These are phyloP conservation scores for Dionaea muscipula DNA, from an alignment of 179 eudicot species.

Conservation along the genomic window DNA sequence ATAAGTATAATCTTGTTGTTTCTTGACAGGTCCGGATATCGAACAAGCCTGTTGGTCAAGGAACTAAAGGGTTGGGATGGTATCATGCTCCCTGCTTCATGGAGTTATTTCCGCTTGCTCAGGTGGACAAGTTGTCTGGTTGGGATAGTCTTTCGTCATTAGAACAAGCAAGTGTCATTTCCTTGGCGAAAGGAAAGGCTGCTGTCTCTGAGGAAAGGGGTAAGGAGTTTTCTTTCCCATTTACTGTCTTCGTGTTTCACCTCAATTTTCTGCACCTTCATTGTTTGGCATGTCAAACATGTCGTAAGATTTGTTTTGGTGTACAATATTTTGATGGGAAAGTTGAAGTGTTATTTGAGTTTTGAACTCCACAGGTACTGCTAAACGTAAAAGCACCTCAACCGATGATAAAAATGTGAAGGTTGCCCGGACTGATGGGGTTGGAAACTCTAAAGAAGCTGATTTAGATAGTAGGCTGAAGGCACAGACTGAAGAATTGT, in stretches of 20 bases:
- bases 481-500: slow-evolving; percentile 62
- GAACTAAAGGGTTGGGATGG: slow-evolving; percentile 66
- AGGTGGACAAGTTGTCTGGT: slow-evolving; percentile 53
- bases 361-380: slow-evolving; percentile 29
- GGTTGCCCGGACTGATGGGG: slow-evolving; percentile 36
- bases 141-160: slow-evolving; percentile 56
- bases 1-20: neutral
- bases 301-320: slow-evolving; percentile 18
- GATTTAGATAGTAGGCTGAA: slow-evolving; percentile 49
- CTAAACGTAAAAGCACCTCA: slow-evolving; percentile 50
- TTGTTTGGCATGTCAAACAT: neutral
- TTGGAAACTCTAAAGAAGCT: slow-evolving; percentile 20
- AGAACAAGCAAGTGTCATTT: slow-evolving; percentile 50
- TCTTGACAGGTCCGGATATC: slow-evolving; percentile 70
- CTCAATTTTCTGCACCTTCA: neutral
- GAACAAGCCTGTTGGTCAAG: slow-evolving; percentile 62
- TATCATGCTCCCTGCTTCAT: slow-evolving; percentile 77
- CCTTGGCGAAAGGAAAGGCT: slow-evolving; percentile 43
- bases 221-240: slow-evolving; percentile 6
- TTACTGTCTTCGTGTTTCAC: neutral
- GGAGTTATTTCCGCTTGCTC: slow-evolving; percentile 37
- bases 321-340: slow-evolving; percentile 18
- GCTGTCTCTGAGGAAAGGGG: slow-evolving; percentile 33
- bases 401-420: slow-evolving; percentile 36
- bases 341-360: slow-evolving; percentile 17